Conservation (phyloP, 2,329 filamentous ascomycete species). For the Talaromyces sp. region DNA sequence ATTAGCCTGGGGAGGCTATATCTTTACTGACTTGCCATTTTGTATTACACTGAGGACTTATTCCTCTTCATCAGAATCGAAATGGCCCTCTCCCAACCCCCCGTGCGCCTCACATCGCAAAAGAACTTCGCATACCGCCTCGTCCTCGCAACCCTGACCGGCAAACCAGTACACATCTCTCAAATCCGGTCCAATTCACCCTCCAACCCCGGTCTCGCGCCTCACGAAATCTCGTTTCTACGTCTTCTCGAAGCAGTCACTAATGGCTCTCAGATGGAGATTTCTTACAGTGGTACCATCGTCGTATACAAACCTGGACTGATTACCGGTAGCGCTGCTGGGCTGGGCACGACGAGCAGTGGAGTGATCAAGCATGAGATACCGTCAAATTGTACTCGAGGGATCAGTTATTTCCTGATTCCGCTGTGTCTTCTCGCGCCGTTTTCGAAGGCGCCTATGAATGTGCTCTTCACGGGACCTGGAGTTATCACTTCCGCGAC, state of each 20-base stretch:
- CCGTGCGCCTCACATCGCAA: conserved; percentile 77
- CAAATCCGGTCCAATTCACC: conserved; percentile 86
- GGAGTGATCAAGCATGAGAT: conserved; percentile 77
- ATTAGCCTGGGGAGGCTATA: neutral
- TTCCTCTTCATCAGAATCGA: neutral
- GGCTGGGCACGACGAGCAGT: conserved; percentile 62
- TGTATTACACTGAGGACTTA: too few relatives aligned
- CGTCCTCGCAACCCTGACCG: conserved; percentile 85
- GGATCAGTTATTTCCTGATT: conserved; percentile 87
- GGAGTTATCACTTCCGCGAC: conserved; percentile 91
- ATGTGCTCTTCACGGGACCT: conserved; percentile 82
- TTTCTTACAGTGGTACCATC: conserved; percentile 92
- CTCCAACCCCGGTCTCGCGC: conserved; percentile 81
- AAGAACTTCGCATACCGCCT: conserved; percentile 79
- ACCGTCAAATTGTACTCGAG: conserved; percentile 71
- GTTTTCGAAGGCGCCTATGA: conserved; percentile 87
- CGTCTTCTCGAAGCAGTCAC: conserved; percentile 91
- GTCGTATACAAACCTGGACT: conserved; percentile 88
- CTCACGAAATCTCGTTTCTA: conserved; percentile 92
- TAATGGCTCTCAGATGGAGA: conserved; percentile 91
- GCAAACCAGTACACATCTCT: conserved; percentile 83
- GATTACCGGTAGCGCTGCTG: conserved; percentile 79
- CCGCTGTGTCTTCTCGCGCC: conserved; percentile 87
- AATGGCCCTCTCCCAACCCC: conserved; percentile 27
- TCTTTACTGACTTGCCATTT: neutral